Evolutionary conservation across 164 flowering plant genomes (phyloP).

Genomic region (Platanus orientalis): DNA sequence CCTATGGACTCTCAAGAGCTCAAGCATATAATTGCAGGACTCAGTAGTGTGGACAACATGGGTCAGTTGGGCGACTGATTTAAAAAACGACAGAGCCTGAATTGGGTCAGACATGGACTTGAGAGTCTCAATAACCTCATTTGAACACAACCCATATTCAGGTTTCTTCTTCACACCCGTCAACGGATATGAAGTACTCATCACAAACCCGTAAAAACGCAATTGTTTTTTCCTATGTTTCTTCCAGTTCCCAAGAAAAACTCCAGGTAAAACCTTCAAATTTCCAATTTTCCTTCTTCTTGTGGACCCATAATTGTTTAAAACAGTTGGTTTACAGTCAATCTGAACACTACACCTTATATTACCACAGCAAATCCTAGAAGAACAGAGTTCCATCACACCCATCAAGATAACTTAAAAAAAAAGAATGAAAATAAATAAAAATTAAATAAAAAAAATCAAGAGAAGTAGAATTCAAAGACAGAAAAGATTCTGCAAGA

Average conservation of each 20-base stretch:
- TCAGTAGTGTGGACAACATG: constrained; percentile 60
- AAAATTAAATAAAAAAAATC: not conserved
- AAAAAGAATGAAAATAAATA: constrained; percentile 3
- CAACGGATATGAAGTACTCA: constrained; percentile 20
- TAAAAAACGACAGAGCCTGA: constrained; percentile 53
- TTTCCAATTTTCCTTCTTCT: constrained; percentile 24
- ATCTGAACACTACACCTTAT: constrained; percentile 18
- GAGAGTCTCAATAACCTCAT: constrained; percentile 49
- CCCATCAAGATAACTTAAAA: constrained; percentile 18
- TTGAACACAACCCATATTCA: constrained; percentile 29
- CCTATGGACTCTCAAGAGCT: constrained; percentile 49
- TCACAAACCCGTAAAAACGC: constrained; percentile 33
- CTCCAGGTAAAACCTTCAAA: constrained; percentile 34
- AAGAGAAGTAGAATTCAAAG: not conserved
- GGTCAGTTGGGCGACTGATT: constrained; percentile 48
- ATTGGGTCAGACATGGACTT: constrained; percentile 46
- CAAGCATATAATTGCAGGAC: constrained; percentile 89
- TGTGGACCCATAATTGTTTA: constrained; percentile 12
- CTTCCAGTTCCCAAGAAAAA: constrained; percentile 32
- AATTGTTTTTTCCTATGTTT: constrained; percentile 28
- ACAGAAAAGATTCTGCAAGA: not conserved
- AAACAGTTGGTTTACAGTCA: constrained; percentile 15
- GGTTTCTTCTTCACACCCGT: constrained; percentile 18
- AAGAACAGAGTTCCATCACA: constrained; percentile 34
- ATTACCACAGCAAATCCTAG: constrained; percentile 27